Base-by-base conservation (phyloP, 2,329 filamentous ascomycete genomes). In the Ophiosphaerella narmari region DNA sequence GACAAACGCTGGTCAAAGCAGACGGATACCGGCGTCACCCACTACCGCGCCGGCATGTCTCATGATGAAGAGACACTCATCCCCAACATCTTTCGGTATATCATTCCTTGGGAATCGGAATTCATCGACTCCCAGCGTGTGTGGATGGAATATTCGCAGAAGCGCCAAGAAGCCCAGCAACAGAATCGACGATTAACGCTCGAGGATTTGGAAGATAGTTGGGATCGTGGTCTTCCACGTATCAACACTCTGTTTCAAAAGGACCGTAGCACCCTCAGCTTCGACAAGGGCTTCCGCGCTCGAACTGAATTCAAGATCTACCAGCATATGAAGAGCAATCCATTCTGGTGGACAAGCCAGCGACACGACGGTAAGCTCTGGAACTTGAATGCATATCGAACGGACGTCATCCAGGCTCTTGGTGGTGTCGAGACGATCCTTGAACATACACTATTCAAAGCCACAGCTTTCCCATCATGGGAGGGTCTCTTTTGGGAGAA, bases 161-260 rank as follows among this genome's bases (percentile, higher is more conserved):
- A 99, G 80, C 88, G 94, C 39, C 82, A 95, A 59, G 94, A 99
- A 71, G 95, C 94, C 16, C 96, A 97, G 67, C 93, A 97, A 65
- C 94, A 99, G 73, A 99, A 99, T 66, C 87, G 94, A 49, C 86
- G 94, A 60, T 79, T 99, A 39, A 99, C 94, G 0, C 82, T 99
- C 7, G 94, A 99, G 72, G 94, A 99, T 75, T 80, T 99, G 18
- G 94, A 99, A 69, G 94, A 99, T 71, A 96, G 91, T 69, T 99
- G 94, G 94, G 95, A 99, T 70, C 90, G 94, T 62, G 94, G 94
- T 79, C 81, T 99, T 44, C 94, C 94, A 14, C 89, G 94, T 77
- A 99, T 99, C 78, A 99, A 99, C 72, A 99, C 94, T 0, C 81
- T 99, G 2, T 99, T 99, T 85, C 94, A 99, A 73, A 99, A 99